Evolutionary conservation across 2,329 filamentous ascomycete genomes (phyloP), one percentile per base, ranked within the genome.

Genomic region (Fusarium chlamydosporum): DNA sequence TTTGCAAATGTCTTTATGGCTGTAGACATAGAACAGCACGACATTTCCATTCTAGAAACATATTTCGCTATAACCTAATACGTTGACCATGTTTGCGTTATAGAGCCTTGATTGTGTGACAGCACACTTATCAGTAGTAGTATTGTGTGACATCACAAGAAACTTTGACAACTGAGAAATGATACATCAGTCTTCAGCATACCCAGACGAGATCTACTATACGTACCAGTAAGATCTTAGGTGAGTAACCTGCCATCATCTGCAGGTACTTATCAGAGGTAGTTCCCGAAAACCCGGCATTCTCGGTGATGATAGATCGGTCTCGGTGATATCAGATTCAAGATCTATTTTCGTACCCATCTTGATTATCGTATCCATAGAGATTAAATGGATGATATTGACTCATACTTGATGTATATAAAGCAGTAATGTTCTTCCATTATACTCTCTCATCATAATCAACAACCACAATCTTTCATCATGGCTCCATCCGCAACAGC

Each of bases 401-500:
- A 46, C 45, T 61, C 60, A 61, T n/a, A 33, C 5, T 2, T 5
- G 1, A 31, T 11, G 15, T 50, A 54, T 53, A 66, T 66, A 69
- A 70, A 13, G 16, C 15, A 12, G 16, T 15, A 4, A 16, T 12
- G 27, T 2, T 20, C n/a, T 45, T n/a, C n/a, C 4, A 20, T 26
- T 6, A 10, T 20, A 4, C 29, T 9, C 3, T 29, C 7, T 18
- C 23, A 35, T 26, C 15, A 4, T n/a, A n/a, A n/a, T n/a, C n/a
- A n/a, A n/a, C 50, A 12, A 10, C 11, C 12, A 40, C 23, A 8
- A 20, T 16, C 31, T 48, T 23, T 6, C 38, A 60, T 2, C 47
- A 74, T 74, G 68, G 41, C 67, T 15, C 62, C 61, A 41, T 46
- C 70, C 9, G 35, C 77, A 38, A 45, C 54, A 23, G 71, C 69